Percentiles rank a stretch among this genome's conserved stretches.
These are phyloP conservation scores for Schizonepeta tenuifolia DNA, from an alignment of 257 asterid species.

Conservation along the genomic window DNA sequence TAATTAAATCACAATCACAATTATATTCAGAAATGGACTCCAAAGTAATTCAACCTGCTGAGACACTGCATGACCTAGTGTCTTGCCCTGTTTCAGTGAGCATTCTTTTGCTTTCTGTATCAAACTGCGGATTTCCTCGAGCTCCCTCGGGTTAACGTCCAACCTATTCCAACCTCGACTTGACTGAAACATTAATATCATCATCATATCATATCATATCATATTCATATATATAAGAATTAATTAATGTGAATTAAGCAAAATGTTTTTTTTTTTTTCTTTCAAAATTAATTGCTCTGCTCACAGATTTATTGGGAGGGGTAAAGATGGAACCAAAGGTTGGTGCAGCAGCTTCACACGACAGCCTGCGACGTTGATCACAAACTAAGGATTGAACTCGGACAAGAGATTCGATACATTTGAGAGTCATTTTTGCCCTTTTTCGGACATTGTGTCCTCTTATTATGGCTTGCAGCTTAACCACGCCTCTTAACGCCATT, in stretches of 20 bases:
- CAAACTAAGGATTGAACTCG: conserved; percentile 77
- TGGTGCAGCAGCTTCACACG: conserved; percentile 52
- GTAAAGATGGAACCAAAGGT: conserved; percentile 28
- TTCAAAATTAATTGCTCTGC: too few species aligned
- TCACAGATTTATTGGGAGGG: conserved; percentile 21
- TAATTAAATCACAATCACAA: background rate
- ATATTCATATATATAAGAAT: conserved; percentile 5
- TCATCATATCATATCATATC: too few species aligned
- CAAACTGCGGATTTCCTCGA: conserved; percentile 46
- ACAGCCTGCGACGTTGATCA: conserved; percentile 73
- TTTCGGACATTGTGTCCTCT: conserved; percentile 80
- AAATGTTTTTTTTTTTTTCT: too few species aligned
- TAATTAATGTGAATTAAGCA: background rate
- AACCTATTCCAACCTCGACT: conserved; percentile 26
- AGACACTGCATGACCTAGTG: conserved; percentile 67
- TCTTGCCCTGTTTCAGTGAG: conserved; percentile 51
- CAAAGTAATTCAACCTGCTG: too few species aligned
- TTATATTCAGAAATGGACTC: background rate
- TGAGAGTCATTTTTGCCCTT: conserved; percentile 79
- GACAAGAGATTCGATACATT: conserved; percentile 75
- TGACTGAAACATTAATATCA: conserved; percentile 40
- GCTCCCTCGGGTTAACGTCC: conserved; percentile 31
- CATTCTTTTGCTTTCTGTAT: conserved; percentile 50
- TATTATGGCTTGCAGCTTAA: conserved; percentile 79
- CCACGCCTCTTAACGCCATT: conserved; percentile 74